Evolutionary conservation across 345 rosid genomes (phyloP).

Genomic region (Nasturtium officinale): DNA sequence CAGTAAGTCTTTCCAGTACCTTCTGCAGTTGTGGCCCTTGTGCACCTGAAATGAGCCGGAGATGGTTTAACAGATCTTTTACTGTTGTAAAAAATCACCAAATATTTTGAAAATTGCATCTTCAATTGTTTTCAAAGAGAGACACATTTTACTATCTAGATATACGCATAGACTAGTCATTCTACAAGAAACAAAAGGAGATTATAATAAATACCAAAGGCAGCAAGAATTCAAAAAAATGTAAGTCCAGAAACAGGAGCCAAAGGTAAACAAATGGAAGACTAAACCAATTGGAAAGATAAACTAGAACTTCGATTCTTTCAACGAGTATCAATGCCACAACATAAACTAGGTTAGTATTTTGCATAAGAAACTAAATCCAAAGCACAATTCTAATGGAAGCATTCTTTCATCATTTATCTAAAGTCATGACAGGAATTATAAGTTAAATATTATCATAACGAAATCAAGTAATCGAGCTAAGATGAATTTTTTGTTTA

Average conservation of each 20-base stretch:
- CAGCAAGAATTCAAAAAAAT: neutral
- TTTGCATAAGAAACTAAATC: conserved; percentile 12
- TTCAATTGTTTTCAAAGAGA: neutral
- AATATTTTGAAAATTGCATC: neutral
- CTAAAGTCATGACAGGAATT: conserved; percentile 11
- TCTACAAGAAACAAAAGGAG: conserved; percentile 5
- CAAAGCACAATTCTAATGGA: neutral
- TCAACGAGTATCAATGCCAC: conserved; percentile 17
- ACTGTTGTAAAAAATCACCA: no score
- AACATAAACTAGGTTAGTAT: neutral
- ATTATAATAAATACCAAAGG: neutral
- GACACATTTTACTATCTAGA: neutral
- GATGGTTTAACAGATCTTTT: no score
- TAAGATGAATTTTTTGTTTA: neutral
- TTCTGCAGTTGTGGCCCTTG: conserved; percentile 93
- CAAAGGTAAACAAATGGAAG: neutral
- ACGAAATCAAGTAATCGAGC: conserved; percentile 5
- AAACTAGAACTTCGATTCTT: neutral
- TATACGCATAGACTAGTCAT: neutral
- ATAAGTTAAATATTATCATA: neutral
- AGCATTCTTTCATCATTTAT: neutral
- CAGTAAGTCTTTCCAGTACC: conserved; percentile 80
- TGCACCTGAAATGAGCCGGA: conserved; percentile 55
- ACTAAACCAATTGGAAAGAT: neutral
- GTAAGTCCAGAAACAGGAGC: neutral